Evolutionary conservation across 1,284 basidiomycete species (phyloP), one percentile per base, ranked within the genome.

Genomic region (Cutaneotrichosporon cyanovorans): DNA sequence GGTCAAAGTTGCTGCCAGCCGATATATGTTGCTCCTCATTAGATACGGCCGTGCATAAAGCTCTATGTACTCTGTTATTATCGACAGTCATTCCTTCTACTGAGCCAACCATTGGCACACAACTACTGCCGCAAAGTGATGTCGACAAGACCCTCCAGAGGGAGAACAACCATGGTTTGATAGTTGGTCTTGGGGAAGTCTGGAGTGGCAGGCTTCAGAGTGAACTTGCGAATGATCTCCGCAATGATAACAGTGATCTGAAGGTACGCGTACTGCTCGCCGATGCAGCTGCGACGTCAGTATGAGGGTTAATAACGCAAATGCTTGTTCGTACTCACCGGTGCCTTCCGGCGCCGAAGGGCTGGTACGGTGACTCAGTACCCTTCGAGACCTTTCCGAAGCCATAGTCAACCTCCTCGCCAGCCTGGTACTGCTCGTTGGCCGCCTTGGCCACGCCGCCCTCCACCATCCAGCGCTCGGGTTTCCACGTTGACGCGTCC

Each of bases 311-410:
- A 28, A 12, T 12, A 7, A 28, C 25, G 25, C 12, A 28, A 7
- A 28, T 12, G 8, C 7, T 7, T 7, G 25, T 28, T 7, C 25
- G 25, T n/a, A 28, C 25, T 28, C 25, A 28, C 25, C 91, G 77
- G 73, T 96, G 91, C 58, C 88, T 78, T 21, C 91, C 93, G 37
- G 93, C 92, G 48, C 93, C 95, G 64, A 99, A 99, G 1, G 93
- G 95, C 66, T 93, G 85, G 68, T 96, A 96, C 25, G 83, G 82
- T 51, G 82, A 85, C 55, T 89, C 85, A 11, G 89, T 92, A 40
- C 89, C 89, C 73, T 92, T 93, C 71, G 84, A 87, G 37, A 95
- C 87, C 60, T 80, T 80, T 45, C 93, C 95, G 69, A 90, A 99
- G 1, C 93, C 95, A 62, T 86, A 99, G 72, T 98, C 93, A 50